Base-by-base conservation (phyloP, 176 grass and related monocot species). In the Alloteropsis semialata region DNA sequence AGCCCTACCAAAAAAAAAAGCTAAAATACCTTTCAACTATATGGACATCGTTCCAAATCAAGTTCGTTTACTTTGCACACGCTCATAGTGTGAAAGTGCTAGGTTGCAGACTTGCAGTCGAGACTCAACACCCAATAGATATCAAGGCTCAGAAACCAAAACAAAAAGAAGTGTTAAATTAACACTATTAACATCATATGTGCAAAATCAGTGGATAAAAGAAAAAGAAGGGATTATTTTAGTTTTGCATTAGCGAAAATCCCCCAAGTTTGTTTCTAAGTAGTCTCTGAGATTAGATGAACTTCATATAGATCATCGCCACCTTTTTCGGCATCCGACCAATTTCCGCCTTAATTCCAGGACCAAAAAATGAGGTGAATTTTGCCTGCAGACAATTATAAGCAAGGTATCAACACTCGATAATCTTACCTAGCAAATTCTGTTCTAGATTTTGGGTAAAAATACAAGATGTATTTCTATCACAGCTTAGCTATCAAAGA, bases 291-390 rank as follows among this genome's bases (percentile, higher is more conserved):
- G 71, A 88, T 88, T 72, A 91, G 85, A 59, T 81, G 71, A 11
- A 91, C 89, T 85, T 91, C 81, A 85, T 91, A 91, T 33, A 91
- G 57, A 88, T 85, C 57, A 43, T 72, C 65, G 3, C 77, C 85
- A 63, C 56, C 56, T 81, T 88, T 50, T 81, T 54, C 89, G 88
- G 46, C 37, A 77, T 43, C 29, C 37, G 55, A 91, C 89, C 89
- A 37, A 91, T 84, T 88, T 88, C 85, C 36, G 85, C 85, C 48
- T 80, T 91, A 77, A 91, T 88, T 18, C 89, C 77, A 64, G 89
- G 89, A 44, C 89, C 81, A 49, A 91, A 91, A 91, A 91, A 88
- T 45, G 89, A 91, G 22, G 81, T 81, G 77, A 91, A 91, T 78
- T 91, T 91, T 27, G 81, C 34, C 34, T 36, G 12, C 29, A 53